Conservation (phyloP, 2,329 filamentous ascomycete genomes). For the Westerdykella sp. region DNA sequence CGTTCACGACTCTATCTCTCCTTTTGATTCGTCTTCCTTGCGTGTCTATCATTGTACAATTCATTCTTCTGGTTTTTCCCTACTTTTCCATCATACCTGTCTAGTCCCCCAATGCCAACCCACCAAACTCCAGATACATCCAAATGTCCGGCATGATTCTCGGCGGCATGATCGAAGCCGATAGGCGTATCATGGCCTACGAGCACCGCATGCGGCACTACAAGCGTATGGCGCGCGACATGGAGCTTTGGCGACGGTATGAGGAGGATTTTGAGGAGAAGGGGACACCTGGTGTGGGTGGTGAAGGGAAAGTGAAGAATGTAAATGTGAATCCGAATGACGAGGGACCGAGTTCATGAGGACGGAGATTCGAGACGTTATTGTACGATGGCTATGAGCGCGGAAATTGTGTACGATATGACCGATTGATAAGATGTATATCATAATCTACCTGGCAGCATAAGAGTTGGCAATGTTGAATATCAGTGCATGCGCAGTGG, state of each 20-base stretch:
- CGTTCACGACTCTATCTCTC: not conserved
- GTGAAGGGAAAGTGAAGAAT: conserved; percentile 24
- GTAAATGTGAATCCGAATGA: not conserved
- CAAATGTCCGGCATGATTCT: conserved; percentile 84
- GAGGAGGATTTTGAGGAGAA: conserved; percentile 53
- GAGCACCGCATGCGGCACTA: conserved; percentile 60
- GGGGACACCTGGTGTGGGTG: conserved; percentile 33
- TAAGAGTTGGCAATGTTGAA: too few species aligned
- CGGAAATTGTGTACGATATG: too few species aligned
- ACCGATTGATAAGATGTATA: too few species aligned
- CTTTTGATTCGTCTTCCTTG: not conserved
- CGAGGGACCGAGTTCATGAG: not conserved
- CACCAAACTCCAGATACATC: conserved; percentile 54
- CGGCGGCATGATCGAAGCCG: conserved; percentile 70
- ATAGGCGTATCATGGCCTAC: conserved; percentile 60
- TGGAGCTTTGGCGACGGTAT: conserved; percentile 62
- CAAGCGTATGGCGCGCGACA: conserved; percentile 57
- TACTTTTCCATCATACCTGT: not conserved
- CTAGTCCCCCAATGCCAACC: not conserved
- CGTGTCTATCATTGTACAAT: not conserved
- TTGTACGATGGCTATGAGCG: too few species aligned
- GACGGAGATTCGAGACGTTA: not conserved
- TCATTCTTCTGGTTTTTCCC: not conserved
- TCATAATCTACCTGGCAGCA: too few species aligned
- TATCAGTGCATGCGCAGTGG: too few species aligned